A percentile compares a stretch with the other conserved stretches of the same genome.
Conservation (phyloP, 768 basidiomycete genomes). For the Tricholoma bakamatsutake region DNA sequence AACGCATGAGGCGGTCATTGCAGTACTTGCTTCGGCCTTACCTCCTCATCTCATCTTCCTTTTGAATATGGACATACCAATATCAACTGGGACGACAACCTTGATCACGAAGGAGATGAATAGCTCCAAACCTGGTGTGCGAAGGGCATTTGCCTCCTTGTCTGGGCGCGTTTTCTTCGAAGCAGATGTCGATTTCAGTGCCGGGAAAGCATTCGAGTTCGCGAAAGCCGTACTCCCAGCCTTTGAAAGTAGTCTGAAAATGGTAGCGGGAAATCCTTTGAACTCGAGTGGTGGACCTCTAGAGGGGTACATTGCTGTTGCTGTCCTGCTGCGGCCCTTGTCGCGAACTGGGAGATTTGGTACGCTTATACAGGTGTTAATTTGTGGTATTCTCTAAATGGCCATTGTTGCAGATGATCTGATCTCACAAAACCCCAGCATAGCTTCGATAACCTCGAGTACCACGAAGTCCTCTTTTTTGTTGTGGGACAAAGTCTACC, state of each 20-base stretch:
- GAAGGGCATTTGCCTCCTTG: constrained; percentile 58
- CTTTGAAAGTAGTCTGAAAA: constrained; percentile 68
- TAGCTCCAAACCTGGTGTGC: constrained; percentile 51
- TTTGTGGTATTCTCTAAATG: neutral
- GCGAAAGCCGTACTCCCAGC: constrained; percentile 49
- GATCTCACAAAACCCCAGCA: constrained; percentile 40
- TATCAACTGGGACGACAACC: constrained; percentile 39
- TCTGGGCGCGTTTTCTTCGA: constrained; percentile 56
- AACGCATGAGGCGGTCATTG: constrained; percentile 60
- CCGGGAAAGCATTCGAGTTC: constrained; percentile 43
- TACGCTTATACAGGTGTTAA: constrained; percentile 23
- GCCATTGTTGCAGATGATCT: constrained; percentile 30
- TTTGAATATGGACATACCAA: constrained; percentile 29
- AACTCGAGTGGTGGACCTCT: constrained; percentile 59
- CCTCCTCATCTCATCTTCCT: constrained; percentile 52
- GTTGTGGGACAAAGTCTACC: constrained; percentile 82
- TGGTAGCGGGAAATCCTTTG: constrained; percentile 53
- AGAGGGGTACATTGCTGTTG: constrained; percentile 78
- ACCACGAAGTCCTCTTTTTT: constrained; percentile 78
- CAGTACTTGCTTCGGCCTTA: constrained; percentile 49
- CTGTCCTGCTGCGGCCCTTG: constrained; percentile 61
- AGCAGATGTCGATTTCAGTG: constrained; percentile 32
- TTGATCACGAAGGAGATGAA: constrained; percentile 69
- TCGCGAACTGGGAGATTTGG: constrained; percentile 45
- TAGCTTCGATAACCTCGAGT: constrained; percentile 42